These are phyloP conservation scores for Inga leiocalycina DNA, from an alignment of 306 rosid species.

Conservation along the genomic window DNA sequence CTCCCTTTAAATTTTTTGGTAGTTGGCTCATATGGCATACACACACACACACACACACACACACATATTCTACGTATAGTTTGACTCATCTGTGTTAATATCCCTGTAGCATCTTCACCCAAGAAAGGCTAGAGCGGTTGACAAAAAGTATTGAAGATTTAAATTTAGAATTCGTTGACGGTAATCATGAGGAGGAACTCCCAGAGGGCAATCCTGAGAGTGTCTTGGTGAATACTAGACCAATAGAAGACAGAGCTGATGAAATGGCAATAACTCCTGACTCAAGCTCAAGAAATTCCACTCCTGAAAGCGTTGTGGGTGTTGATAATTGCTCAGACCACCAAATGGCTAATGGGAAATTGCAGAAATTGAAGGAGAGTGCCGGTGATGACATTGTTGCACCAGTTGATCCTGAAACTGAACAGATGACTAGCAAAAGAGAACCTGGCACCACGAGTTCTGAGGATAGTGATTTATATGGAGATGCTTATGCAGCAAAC, in stretches of 20 bases:
- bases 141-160: conserved; percentile 67
- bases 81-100: conserved; percentile 37
- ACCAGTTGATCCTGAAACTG: conserved; percentile 52
- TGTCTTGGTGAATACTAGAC: conserved; percentile 42
- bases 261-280: conserved; percentile 46
- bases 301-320: conserved; percentile 35
- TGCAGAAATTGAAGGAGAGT: conserved; percentile 40
- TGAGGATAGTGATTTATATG: conserved; percentile 59
- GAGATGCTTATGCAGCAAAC: conserved; percentile 58
- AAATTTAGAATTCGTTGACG: conserved; percentile 57
- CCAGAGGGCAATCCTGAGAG: conserved; percentile 48
- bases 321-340: conserved; percentile 40
- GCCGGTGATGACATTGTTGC: conserved; percentile 36
- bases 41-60: too few species aligned
- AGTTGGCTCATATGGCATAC: conserved; percentile 5
- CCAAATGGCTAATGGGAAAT: conserved; percentile 46
- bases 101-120: conserved; percentile 85
- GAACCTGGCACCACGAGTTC: conserved; percentile 47
- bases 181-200: conserved; percentile 49
- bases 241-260: conserved; percentile 44
- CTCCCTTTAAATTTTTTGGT: conserved; percentile 7
- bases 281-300: conserved; percentile 44
- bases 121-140: conserved; percentile 91
- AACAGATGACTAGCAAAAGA: conserved; percentile 39
- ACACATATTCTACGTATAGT: conserved; percentile 9